Evolutionary conservation across 208 protist species (phyloP).

Genomic region (Trypanosoma avium): DNA sequence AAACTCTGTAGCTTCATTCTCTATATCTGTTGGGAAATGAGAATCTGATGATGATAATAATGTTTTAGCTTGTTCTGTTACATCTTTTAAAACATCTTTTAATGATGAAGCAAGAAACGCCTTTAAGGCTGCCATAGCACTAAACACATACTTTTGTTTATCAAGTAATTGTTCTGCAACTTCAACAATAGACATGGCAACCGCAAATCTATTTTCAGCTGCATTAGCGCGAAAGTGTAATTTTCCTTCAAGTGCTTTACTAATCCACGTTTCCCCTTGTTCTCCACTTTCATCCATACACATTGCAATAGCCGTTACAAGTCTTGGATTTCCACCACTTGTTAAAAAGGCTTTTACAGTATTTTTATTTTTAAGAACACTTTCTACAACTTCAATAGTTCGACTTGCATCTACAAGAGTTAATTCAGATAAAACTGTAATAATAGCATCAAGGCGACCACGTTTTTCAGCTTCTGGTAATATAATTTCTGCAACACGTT

Average conservation of each 20-base stretch:
- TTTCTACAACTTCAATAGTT: slow-evolving; percentile 72
- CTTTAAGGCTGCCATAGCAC: slow-evolving; percentile 82
- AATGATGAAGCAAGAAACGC: slow-evolving; percentile 70
- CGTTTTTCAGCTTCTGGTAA: slow-evolving; percentile 71
- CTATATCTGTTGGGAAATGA: slow-evolving; percentile 80
- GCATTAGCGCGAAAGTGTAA: slow-evolving; percentile 76
- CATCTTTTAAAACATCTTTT: slow-evolving; percentile 72
- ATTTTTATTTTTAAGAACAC: slow-evolving; percentile 68
- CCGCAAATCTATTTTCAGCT: slow-evolving; percentile 87
- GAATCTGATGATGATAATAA: slow-evolving; percentile 77
- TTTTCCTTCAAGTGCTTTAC: slow-evolving; percentile 77
- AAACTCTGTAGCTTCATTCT: slow-evolving; percentile 81
- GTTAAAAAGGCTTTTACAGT: slow-evolving; percentile 66
- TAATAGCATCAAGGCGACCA: slow-evolving; percentile 59
- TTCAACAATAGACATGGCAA: slow-evolving; percentile 85
- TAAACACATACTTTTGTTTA: slow-evolving; percentile 77
- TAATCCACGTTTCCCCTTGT: slow-evolving; percentile 76
- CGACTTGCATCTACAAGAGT: slow-evolving; percentile 54
- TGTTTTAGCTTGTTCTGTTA: slow-evolving; percentile 66
- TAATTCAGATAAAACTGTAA: slow-evolving; percentile 81
- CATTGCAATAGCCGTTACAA: slow-evolving; percentile 87
- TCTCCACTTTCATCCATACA: slow-evolving; percentile 87
- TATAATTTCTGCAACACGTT: slow-evolving; percentile 57
- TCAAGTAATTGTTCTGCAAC: slow-evolving; percentile 81
- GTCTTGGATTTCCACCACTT: slow-evolving; percentile 66